A percentile compares a stretch with the other conserved stretches of the same genome.
Conservation (phyloP, 2,329 filamentous ascomycete species). For the Hymenoscyphus scutula region DNA sequence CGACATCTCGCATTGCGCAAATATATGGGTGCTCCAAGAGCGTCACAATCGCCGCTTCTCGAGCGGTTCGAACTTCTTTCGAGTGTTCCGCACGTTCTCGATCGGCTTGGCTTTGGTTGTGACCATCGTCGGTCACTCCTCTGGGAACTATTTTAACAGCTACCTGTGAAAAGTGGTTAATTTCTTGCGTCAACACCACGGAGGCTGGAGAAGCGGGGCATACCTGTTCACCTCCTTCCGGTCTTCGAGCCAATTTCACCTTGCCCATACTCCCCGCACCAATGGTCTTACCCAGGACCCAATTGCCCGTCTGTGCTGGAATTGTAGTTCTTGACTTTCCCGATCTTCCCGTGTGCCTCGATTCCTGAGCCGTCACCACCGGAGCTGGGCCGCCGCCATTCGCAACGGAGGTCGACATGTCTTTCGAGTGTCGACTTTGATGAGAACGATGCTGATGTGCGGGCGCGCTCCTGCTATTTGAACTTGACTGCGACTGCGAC, state of each 20-base stretch:
- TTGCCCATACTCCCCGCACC: constrained; percentile 99
- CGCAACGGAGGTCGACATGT: constrained; percentile 50
- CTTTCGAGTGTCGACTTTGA: constrained; percentile 39
- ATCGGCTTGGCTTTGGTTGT: constrained; percentile 64
- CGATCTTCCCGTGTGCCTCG: constrained; percentile 48
- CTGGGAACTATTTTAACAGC: constrained; percentile 97
- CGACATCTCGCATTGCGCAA: constrained; percentile 90
- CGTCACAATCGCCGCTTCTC: constrained; percentile 94
- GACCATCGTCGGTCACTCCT: constrained; percentile 76
- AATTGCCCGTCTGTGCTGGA: constrained; percentile 85
- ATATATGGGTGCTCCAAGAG: constrained; percentile 94
- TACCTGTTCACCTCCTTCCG: constrained; percentile 88
- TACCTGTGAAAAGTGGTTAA: constrained; percentile 56
- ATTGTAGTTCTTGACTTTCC: constrained; percentile 74
- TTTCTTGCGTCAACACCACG: constrained; percentile 5
- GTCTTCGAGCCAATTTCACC: constrained; percentile 90
- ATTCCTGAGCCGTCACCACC: constrained; percentile 49
- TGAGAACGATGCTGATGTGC: constrained; percentile 35
- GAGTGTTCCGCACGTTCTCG: constrained; percentile 91
- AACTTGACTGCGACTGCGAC: constrained; percentile 33
- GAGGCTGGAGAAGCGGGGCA: constrained; percentile 5
- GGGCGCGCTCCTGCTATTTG: constrained; percentile 39
- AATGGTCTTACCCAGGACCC: constrained; percentile 94
- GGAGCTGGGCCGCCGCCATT: constrained; percentile 54
- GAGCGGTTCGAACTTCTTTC: constrained; percentile 90